Evolutionary conservation across 208 protist genomes (phyloP).

Genomic region (Tritrichomonas foetus): DNA sequence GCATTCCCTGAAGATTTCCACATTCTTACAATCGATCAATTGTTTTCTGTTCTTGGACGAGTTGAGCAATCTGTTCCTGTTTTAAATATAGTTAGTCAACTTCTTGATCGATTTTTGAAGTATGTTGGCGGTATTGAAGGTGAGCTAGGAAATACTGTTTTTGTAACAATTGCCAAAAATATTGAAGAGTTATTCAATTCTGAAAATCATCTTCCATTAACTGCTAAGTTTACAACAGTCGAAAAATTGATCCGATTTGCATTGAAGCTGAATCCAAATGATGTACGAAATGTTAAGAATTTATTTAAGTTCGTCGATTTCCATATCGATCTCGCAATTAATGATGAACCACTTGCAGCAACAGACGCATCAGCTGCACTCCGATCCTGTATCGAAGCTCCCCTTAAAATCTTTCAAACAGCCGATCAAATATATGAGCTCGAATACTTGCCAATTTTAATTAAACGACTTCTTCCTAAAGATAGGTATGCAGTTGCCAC

Average conservation of each 20-base stretch:
- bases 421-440: not conserved
- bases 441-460: not conserved
- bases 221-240: not conserved
- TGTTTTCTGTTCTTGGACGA: not conserved
- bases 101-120: not conserved
- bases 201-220: not conserved
- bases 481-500: not conserved
- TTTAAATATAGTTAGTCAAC: not conserved
- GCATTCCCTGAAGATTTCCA: not conserved
- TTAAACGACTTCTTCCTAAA: not conserved
- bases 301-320: not conserved
- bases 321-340: conserved; percentile 16
- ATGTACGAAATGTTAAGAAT: not conserved
- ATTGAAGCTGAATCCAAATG: not conserved
- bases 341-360: not conserved
- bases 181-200: conserved; percentile 33
- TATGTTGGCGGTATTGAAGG: not conserved
- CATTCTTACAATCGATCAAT: not conserved
- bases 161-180: not conserved
- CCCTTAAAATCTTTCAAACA: not conserved
- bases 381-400: not conserved
- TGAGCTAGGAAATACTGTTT: not conserved
- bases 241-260: not conserved
- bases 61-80: conserved; percentile 6
- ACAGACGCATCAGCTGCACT: not conserved